A percentile compares a stretch with the other conserved stretches of the same genome.
Evolutionary conservation across 495 filamentous ascomycete genomes (phyloP).

Genomic region (Aspergillus diversus): DNA sequence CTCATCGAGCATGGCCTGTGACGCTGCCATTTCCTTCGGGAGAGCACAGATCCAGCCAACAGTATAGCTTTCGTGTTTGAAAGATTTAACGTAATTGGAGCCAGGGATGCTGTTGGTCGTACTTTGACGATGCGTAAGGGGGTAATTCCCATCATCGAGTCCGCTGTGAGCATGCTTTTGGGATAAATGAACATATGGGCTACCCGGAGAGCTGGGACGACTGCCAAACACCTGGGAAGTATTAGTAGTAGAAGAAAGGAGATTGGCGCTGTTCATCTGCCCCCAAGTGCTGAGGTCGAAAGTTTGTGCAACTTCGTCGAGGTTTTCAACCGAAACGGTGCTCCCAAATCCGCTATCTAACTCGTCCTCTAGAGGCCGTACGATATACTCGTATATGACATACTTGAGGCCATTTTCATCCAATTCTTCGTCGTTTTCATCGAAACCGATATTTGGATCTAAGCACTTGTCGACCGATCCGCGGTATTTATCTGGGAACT

Average conservation of each 20-base stretch:
- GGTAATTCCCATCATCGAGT: too few species aligned
- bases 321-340: conserved; percentile 12
- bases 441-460: conserved; percentile 15
- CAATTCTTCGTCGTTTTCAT: conserved; percentile 13
- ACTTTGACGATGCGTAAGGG: not conserved
- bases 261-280: not conserved
- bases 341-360: conserved; percentile 17
- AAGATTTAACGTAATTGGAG: not conserved
- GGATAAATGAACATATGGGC: too few species aligned
- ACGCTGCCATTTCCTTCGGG: conserved; percentile 41
- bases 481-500: conserved; percentile 19
- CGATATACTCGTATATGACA: conserved; percentile 17
- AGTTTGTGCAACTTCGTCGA: conserved; percentile 17
- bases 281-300: conserved; percentile 18
- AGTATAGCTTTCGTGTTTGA: conserved; percentile 38
- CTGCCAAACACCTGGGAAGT: not conserved
- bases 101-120: not conserved
- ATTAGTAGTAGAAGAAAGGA: not conserved
- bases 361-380: conserved; percentile 17
- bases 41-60: conserved; percentile 55
- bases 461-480: conserved; percentile 16
- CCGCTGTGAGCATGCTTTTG: too few species aligned
- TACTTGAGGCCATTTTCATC: conserved; percentile 11
- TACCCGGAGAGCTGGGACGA: too few species aligned
- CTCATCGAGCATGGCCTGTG: conserved; percentile 44